These are phyloP conservation scores for Trichosporon faecale DNA, from an alignment of 1,284 basidiomycete genomes.

Conservation along the genomic window DNA sequence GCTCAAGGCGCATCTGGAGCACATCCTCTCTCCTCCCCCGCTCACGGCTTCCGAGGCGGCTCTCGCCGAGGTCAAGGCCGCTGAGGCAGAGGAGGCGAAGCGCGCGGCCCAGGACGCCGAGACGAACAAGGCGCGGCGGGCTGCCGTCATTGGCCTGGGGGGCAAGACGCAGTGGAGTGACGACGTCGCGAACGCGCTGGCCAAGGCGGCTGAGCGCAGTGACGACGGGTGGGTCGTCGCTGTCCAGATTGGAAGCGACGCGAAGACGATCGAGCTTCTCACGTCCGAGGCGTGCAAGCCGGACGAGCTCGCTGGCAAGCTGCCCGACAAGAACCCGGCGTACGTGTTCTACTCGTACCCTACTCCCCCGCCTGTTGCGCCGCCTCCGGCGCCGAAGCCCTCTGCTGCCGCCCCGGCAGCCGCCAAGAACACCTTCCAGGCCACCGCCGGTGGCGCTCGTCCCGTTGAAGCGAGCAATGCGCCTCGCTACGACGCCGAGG, in stretches of 20 bases:
- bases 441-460: constrained; percentile 40
- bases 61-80: constrained; percentile 67
- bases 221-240: constrained; percentile 60
- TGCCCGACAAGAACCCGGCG: constrained; percentile 47
- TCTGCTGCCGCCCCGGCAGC: constrained; percentile 15
- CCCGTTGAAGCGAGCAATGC: constrained; percentile 25
- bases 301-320: constrained; percentile 53
- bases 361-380: constrained; percentile 50
- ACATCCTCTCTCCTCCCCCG: constrained; percentile 70
- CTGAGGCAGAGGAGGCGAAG: constrained; percentile 58
- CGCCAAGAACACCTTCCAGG: constrained; percentile 45
- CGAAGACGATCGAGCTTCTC: constrained; percentile 34
- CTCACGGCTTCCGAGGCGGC: constrained; percentile 76
- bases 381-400: constrained; percentile 18
- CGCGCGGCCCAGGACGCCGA: constrained; percentile 43
- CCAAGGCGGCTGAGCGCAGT: constrained; percentile 57
- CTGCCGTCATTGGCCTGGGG: constrained; percentile 44
- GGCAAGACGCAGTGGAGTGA: constrained; percentile 61
- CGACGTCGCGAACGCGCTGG: constrained; percentile 64
- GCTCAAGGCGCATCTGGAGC: constrained; percentile 71
- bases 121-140: constrained; percentile 34
- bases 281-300: constrained; percentile 42
- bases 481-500: constrained; percentile 21
- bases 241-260: constrained; percentile 57
- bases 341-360: constrained; percentile 73